These are phyloP conservation scores for Echeveria elegans DNA, from an alignment of 164 flowering plant genomes.

Conservation along the genomic window DNA sequence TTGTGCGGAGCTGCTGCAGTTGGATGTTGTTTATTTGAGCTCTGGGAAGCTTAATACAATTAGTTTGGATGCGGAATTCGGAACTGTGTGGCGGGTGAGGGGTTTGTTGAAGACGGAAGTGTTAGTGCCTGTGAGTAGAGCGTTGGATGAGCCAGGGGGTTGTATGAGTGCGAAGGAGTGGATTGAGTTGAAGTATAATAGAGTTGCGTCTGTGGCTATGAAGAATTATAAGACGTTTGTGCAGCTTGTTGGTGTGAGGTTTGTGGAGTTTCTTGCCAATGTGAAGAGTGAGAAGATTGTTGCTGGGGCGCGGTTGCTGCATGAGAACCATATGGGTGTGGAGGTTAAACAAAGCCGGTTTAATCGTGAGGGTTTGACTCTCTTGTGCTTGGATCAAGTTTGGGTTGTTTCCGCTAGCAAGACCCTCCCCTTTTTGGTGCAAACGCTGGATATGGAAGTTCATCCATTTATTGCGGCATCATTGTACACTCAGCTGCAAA, in stretches of 20 bases:
- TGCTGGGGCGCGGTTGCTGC: conserved; percentile 36
- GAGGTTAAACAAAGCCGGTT: too few relatives aligned
- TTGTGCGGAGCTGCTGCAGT: conserved; percentile 12
- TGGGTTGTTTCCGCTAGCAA: too few relatives aligned
- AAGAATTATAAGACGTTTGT: conserved; percentile 23
- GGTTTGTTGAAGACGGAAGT: conserved; percentile 26
- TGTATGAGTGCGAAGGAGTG: conserved; percentile 23
- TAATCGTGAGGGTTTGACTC: too few relatives aligned
- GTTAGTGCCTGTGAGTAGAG: conserved; percentile 26
- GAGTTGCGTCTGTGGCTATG: conserved; percentile 37
- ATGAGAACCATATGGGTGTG: conserved; percentile 21
- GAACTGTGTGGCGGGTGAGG: conserved; percentile 21
- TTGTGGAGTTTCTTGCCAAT: conserved; percentile 16
- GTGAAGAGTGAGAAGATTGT: conserved; percentile 30
- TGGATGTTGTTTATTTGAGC: conserved; percentile 14
- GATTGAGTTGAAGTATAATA: conserved; percentile 25
- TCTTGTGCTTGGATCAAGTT: too few relatives aligned
- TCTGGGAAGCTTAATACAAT: conserved; percentile 10
- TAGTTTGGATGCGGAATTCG: conserved; percentile 21
- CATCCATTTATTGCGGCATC: too few relatives aligned
- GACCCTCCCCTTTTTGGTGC: too few relatives aligned
- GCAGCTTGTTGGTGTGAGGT: conserved; percentile 20
- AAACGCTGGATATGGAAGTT: too few relatives aligned
- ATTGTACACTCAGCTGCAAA: too few relatives aligned
- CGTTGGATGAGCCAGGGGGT: conserved; percentile 31